Percentiles rank a stretch among this genome's conserved stretches.
Evolutionary conservation across 179 eudicot species (phyloP).

Genomic region (Actinidia polygama): DNA sequence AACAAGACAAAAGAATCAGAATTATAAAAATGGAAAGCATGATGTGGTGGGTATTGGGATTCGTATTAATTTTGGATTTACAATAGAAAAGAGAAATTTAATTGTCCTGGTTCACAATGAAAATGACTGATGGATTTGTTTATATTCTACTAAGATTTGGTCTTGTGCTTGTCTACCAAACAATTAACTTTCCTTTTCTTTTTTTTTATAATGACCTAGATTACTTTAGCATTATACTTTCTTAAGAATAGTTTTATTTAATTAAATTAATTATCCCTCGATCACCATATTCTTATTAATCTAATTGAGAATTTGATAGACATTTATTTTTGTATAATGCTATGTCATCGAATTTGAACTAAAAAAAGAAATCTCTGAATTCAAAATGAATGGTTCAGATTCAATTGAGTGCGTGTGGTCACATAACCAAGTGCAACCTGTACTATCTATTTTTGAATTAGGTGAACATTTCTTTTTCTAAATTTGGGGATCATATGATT

Average conservation of each 20-base stretch:
- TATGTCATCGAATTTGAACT: no score
- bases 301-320: no score
- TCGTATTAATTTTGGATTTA: conserved; percentile 22
- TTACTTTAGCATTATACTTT: conserved; percentile 8
- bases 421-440: no score
- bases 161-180: conserved; percentile 19
- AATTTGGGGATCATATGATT: no score
- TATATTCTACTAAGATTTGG: conserved; percentile 25
- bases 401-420: no score
- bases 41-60: conserved; percentile 20
- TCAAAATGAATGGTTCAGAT: no score
- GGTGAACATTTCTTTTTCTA: no score
- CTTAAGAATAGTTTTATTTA: background rate
- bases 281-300: background rate
- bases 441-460: no score
- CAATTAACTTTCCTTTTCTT: background rate
- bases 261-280: background rate
- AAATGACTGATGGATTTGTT: conserved; percentile 31
- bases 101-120: conserved; percentile 20
- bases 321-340: background rate
- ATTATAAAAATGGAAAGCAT: no score
- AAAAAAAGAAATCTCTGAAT: no score
- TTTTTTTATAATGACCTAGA: background rate
- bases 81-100: background rate
- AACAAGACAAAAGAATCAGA: no score